Evolutionary conservation across 129 eudicot species (phyloP), one percentile per base, ranked within the genome.

Genomic region (Daucus carota): DNA sequence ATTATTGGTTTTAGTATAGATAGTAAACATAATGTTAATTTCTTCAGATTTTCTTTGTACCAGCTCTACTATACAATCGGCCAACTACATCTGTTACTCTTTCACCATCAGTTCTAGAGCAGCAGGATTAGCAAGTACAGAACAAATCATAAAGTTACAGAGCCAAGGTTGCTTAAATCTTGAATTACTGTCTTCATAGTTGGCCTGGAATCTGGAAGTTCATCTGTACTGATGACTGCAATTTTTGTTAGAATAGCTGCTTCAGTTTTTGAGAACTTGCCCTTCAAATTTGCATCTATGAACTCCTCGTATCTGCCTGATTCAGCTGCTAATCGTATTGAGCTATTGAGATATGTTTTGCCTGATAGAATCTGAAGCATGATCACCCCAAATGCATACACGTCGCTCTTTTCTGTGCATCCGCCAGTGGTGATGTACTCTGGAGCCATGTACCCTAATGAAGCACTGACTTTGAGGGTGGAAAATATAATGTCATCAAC

Each of bases 361-460:
- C 98, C 98, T 0, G 91, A 90, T 8, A 93, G 85, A 45, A 93
- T 77, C 52, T 93, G 98, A 38, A 93, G 88, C 69, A 93, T 81
- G 43, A 89, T 87, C 2, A 93, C 96, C 40, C 98, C 97, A 46
- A 86, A 93, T 20, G 98, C 96, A 48, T 93, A 93, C 7, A 90
- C 97, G 31, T 93, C 98, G 40, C 98, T 93, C 81, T 88, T 90
- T 66, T 93, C 97, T 8, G 96, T 91, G 79, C 89, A 93, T 9
- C 88, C 87, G 1, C 98, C 98, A 0, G 98, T 93, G 73, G 97
- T 90, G 2, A 93, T 83, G 79, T 93, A 93, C 78, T 93, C 98
- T 0, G 98, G 97, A 29, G 98, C 98, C 93, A 93, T 84, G 85
- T 89, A 93, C 29, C 98, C 98, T 76, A 93, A 65, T 5, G 98